Base-by-base conservation (phyloP, 164 flowering plant genomes). In the Magnolia kwangsiensis region DNA sequence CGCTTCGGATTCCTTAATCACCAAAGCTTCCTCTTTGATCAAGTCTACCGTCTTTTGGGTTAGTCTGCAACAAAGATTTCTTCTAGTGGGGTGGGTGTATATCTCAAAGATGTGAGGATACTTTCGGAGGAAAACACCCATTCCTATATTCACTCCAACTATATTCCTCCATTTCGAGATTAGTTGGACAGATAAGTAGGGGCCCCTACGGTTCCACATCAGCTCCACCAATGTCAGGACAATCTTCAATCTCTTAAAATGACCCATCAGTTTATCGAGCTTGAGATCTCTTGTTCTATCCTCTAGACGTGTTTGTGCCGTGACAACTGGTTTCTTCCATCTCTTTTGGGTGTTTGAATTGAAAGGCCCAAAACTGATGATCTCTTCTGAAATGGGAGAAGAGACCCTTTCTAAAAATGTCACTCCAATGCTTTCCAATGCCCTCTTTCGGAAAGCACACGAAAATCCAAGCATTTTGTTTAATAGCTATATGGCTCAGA, bases 221-320 rank as follows among this genome's bases (percentile, higher is more conserved):
- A 92, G 76, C 59, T 80, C 74, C 59, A 80, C 76, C 82, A 92
- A 78, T 23, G 76, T 80, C 74, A 95, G 88, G 58, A 87, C 81
- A 73, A 75, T 76, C 61, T 79, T 81, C 81, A 95, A 84, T 71
- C 84, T 88, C 75, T 73, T 84, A 74, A 74, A 79, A 16, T 80
- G 84, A 72, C 78, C 37, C 66, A 82, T 77, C 72, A 93, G 82
- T 70, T 83, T 84, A 78, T 95, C 96, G 21, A 95, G 83, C 51
- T 82, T 86, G 63, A 80, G 81, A 85, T 95, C 98, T 67, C 86
- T 79, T n/a, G 89, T 88, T 80, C 98, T 76, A 75, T 81, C 86
- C 81, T 95, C 91, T 24, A 95, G 76, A 5, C 97, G 91, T 66
- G 91, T 93, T 78, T 86, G 95, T 10, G 98, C 98, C 0, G 92